Evolutionary conservation across 345 rosid species (phyloP).

Genomic region (Mallotus nudiflorus): DNA sequence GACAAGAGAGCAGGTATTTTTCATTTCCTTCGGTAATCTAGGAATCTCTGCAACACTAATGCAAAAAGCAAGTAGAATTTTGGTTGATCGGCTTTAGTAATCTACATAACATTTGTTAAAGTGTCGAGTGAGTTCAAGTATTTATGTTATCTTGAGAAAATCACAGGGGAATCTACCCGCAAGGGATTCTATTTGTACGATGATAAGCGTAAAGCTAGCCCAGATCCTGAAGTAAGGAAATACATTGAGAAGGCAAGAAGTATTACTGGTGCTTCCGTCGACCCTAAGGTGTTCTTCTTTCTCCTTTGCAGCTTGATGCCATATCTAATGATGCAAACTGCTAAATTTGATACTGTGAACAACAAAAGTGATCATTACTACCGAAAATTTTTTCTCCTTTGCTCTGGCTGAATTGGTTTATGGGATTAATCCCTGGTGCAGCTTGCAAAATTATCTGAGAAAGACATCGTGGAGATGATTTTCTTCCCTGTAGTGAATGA

Average conservation of each 20-base stretch:
- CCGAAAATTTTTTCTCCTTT: background rate
- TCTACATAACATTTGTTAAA: constrained; percentile 7
- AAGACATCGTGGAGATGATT: constrained; percentile 87
- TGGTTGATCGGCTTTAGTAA: constrained; percentile 2
- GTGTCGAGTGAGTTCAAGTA: constrained; percentile 4
- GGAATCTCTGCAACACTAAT: background rate
- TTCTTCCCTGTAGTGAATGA: constrained; percentile 96
- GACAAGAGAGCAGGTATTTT: constrained; percentile 81
- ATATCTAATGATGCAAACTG: background rate
- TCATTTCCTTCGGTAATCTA: background rate
- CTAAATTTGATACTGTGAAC: too few relatives aligned
- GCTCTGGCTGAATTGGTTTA: constrained; percentile 1
- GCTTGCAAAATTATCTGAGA: constrained; percentile 68
- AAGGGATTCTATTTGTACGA: constrained; percentile 87
- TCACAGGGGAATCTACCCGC: constrained; percentile 73
- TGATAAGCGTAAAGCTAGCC: constrained; percentile 74
- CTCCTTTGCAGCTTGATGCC: constrained; percentile 1
- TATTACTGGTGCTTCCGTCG: constrained; percentile 63
- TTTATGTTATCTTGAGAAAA: background rate
- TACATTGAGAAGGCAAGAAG: constrained; percentile 81
- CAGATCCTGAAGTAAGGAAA: constrained; percentile 81
- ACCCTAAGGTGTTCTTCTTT: constrained; percentile 60
- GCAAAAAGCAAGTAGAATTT: background rate
- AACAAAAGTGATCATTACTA: too few relatives aligned
- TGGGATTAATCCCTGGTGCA: constrained; percentile 30